Evolutionary conservation across 352 stramenopile genomes (phyloP).

Genomic region (Globisporangium spiculum): DNA sequence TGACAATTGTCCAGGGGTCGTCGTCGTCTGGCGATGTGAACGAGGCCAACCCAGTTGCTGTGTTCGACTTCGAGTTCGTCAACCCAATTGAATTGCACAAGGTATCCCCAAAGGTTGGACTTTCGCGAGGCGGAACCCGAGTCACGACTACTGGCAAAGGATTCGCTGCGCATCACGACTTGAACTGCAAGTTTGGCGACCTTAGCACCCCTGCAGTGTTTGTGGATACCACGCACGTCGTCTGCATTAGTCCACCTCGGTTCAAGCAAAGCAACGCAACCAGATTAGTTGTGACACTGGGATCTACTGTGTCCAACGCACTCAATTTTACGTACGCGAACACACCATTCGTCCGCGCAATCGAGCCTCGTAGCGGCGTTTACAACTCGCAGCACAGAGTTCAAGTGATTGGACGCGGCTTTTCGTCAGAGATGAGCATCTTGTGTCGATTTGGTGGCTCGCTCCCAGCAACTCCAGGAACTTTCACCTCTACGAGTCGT

Average conservation of each 20-base stretch:
- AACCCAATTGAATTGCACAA: conserved; percentile 29
- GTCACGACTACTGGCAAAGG: conserved; percentile 32
- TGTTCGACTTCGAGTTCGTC: conserved; percentile 37
- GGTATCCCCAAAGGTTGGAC: conserved; percentile 21
- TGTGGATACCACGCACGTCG: conserved; percentile 27
- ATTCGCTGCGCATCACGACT: conserved; percentile 28
- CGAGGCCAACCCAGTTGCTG: conserved; percentile 10
- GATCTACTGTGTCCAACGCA: conserved; percentile 15
- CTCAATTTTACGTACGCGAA: conserved; percentile 31
- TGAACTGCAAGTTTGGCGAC: conserved; percentile 38
- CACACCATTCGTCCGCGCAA: conserved; percentile 22
- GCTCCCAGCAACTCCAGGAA: neutral
- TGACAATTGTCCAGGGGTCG: conserved; percentile 20
- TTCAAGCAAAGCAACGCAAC: conserved; percentile 16
- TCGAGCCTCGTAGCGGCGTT: conserved; percentile 29
- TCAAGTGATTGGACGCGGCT: conserved; percentile 22
- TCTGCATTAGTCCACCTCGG: conserved; percentile 31
- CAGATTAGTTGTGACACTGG: conserved; percentile 25
- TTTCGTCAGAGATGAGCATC: conserved; percentile 17
- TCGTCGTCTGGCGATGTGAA: neutral
- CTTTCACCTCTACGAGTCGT: neutral
- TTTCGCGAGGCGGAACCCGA: conserved; percentile 28
- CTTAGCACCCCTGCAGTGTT: conserved; percentile 19
- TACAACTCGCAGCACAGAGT: conserved; percentile 22
- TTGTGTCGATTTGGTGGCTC: conserved; percentile 30